A percentile compares a stretch with the other conserved stretches of the same genome.
Evolutionary conservation across 2,329 filamentous ascomycete genomes (phyloP).

Genomic region (Fusarium denticulatum): DNA sequence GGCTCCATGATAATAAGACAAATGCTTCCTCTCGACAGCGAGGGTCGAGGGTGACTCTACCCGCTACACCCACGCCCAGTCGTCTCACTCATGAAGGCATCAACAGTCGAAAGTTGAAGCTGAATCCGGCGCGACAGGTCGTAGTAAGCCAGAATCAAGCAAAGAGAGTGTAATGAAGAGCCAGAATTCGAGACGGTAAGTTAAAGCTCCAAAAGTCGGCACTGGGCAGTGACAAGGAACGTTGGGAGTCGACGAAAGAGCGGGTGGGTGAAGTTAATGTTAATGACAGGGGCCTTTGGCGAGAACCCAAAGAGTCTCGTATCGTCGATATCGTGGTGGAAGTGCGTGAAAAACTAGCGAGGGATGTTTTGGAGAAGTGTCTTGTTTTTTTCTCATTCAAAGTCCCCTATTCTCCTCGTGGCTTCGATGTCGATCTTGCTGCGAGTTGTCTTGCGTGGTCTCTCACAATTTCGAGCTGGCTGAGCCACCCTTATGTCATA

Average conservation of each 20-base stretch:
- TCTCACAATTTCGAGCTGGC: conserved; percentile 45
- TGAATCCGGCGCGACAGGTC: conserved; percentile 6
- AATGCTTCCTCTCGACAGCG: conserved; percentile 42
- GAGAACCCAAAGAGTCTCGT: conserved; percentile 26
- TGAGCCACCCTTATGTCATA: conserved; percentile 48
- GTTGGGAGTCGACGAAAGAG: conserved; percentile 40
- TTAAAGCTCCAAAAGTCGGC: conserved; percentile 27
- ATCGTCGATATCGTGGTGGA: conserved; percentile 3
- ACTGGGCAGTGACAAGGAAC: conserved; percentile 37
- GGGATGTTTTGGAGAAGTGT: conserved; percentile 25
- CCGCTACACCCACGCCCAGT: conserved; percentile 50
- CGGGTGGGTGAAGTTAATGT: conserved; percentile 25
- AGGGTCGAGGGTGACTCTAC: conserved; percentile 46
- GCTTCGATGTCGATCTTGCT: conserved; percentile 41
- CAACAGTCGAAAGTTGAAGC: conserved; percentile 30
- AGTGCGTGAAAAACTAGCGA: conserved; percentile 11
- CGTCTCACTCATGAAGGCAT: conserved; percentile 45
- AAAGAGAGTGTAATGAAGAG: background rate
- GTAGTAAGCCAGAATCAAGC: background rate
- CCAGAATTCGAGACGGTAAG: conserved; percentile 2
- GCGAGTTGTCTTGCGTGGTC: conserved; percentile 45
- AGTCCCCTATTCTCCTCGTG: conserved; percentile 44
- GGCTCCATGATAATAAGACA: conserved; percentile 45
- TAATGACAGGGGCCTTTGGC: conserved; percentile 29
- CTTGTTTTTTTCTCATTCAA: conserved; percentile 30